A percentile compares a stretch with the other conserved stretches of the same genome.
These are phyloP conservation scores for Oemleria cerasiformis DNA, from an alignment of 306 rosid species.

Conservation along the genomic window DNA sequence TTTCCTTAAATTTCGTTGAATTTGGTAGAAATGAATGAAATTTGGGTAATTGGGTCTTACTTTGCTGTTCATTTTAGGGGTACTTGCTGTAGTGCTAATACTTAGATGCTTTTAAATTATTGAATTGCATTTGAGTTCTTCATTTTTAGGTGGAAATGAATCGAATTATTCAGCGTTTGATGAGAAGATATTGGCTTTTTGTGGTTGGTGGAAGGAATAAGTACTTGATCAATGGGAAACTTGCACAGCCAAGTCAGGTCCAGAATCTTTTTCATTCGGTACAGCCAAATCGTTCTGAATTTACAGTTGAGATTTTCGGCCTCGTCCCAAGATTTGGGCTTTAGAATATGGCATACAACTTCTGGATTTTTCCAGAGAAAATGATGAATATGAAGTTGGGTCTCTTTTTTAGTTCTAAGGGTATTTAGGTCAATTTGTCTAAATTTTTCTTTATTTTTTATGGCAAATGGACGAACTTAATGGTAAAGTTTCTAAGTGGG, in stretches of 20 bases:
- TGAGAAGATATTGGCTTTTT: conserved; percentile 15
- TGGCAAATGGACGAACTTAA: no score
- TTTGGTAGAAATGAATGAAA: not conserved
- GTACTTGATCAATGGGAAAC: conserved; percentile 88
- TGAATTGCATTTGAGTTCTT: not conserved
- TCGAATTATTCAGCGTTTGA: not conserved
- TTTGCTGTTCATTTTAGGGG: not conserved
- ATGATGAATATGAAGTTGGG: no score
- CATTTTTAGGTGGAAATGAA: not conserved
- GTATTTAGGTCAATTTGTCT: no score
- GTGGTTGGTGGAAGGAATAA: conserved; percentile 98
- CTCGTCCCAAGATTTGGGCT: no score
- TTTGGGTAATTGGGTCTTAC: not conserved
- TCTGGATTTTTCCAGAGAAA: no score
- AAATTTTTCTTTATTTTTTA: no score
- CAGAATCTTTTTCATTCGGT: conserved; percentile 97
- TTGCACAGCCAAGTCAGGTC: conserved; percentile 97
- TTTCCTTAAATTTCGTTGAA: not conserved
- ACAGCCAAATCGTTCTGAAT: no score
- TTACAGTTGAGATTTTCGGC: no score
- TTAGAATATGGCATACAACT: no score
- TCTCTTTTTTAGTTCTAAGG: no score
- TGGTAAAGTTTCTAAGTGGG: no score
- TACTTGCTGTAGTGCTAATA: no score
- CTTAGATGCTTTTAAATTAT: not conserved